Evolutionary conservation across 768 basidiomycete genomes (phyloP).

Genomic region (Mycena chlorophos): DNA sequence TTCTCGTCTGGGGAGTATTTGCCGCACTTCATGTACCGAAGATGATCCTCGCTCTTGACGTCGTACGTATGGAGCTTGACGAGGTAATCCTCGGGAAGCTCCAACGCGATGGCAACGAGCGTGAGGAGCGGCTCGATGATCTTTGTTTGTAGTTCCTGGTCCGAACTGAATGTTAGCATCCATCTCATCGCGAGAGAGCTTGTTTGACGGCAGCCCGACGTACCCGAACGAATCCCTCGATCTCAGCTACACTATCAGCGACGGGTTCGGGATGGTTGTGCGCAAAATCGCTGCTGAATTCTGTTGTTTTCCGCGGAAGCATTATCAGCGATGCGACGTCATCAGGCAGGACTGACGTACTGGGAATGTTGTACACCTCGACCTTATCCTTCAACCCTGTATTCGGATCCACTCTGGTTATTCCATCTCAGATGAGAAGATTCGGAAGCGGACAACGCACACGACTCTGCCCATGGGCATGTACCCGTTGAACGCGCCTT

Average conservation of each 20-base stretch:
- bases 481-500: constrained; percentile 51
- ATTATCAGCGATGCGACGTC: neutral
- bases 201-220: neutral
- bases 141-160: constrained; percentile 41
- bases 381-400: constrained; percentile 43
- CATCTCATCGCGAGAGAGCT: neutral
- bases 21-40: constrained; percentile 50
- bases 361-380: constrained; percentile 55
- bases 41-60: constrained; percentile 41
- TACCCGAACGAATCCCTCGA: constrained; percentile 45
- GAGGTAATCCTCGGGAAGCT: constrained; percentile 53
- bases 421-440: neutral
- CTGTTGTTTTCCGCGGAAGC: constrained; percentile 28
- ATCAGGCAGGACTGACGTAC: constrained; percentile 22
- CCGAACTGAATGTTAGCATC: neutral
- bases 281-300: constrained; percentile 46
- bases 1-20: constrained; percentile 45
- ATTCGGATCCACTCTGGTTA: constrained; percentile 32
- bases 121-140: constrained; percentile 48
- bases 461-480: constrained; percentile 44
- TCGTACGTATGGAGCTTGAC: constrained; percentile 46
- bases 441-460: constrained; percentile 22
- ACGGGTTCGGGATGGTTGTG: constrained; percentile 44
- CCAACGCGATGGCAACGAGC: constrained; percentile 51
- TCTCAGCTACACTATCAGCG: constrained; percentile 39